Conservation (phyloP, 2,329 filamentous ascomycete genomes). For the Neonectria ditissima region DNA sequence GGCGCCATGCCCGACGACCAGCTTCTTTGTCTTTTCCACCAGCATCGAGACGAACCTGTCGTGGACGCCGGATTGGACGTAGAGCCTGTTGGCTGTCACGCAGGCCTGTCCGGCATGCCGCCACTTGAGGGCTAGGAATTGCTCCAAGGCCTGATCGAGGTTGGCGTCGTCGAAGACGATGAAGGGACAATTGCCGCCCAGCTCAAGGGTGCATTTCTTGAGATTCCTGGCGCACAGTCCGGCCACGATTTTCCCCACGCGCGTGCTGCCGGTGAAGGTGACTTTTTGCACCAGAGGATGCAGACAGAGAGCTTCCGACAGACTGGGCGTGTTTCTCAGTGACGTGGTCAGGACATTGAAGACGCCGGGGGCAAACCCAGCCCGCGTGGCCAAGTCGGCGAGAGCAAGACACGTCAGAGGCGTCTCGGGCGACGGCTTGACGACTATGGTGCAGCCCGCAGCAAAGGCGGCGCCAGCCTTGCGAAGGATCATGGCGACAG, state of each 20-base stretch:
- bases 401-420: constrained; percentile 78
- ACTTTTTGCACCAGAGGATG: constrained; percentile 69
- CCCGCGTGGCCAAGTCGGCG: constrained; percentile 75
- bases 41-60: constrained; percentile 50
- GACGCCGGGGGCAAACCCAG: constrained; percentile 80
- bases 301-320: constrained; percentile 58
- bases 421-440: constrained; percentile 79
- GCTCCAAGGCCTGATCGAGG: constrained; percentile 74
- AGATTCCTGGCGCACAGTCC: constrained; percentile 69
- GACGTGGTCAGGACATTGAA: constrained; percentile 65
- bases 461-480: constrained; percentile 69
- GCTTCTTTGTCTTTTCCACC: constrained; percentile 1
- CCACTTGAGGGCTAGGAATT: constrained; percentile 71
- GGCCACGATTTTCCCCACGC: constrained; percentile 75
- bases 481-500: too few relatives aligned
- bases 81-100: constrained; percentile 71
- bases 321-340: constrained; percentile 58
- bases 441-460: constrained; percentile 80
- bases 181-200: constrained; percentile 76
- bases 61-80: constrained; percentile 70
- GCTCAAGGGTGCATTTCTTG: constrained; percentile 76
- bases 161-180: constrained; percentile 78
- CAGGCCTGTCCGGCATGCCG: constrained; percentile 78
- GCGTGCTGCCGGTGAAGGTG: constrained; percentile 79
- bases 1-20: constrained; percentile 2